Conservation (phyloP, 75 land plant species). For the Cryptomeria japonica region DNA sequence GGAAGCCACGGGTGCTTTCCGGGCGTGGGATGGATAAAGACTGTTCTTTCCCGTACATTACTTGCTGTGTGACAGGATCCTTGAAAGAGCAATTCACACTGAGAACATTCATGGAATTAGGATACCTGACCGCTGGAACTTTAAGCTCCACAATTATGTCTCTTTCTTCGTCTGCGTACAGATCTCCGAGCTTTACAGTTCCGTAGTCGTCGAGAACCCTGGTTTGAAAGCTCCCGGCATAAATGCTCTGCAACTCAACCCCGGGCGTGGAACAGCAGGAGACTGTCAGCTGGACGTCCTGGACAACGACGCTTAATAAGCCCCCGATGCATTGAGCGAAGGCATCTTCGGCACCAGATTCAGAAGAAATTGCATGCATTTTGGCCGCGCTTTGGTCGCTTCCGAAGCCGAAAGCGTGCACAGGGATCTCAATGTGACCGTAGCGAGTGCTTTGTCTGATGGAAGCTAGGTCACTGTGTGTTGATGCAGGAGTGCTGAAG, state of each 20-base stretch:
- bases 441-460: slow-evolving; percentile 6
- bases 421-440: slow-evolving; percentile 20
- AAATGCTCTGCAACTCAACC: slow-evolving; percentile 6
- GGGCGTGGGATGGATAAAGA: slow-evolving; percentile 22
- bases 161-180: slow-evolving; percentile 38
- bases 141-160: slow-evolving; percentile 25
- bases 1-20: slow-evolving; percentile 20
- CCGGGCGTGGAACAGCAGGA: slow-evolving; percentile 4
- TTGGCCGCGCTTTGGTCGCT: slow-evolving; percentile 13
- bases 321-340: slow-evolving; percentile 39
- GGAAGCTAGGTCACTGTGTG: not conserved
- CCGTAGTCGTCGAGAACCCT: slow-evolving; percentile 16
- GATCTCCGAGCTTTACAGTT: slow-evolving; percentile 26
- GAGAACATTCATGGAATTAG: slow-evolving; percentile 9
- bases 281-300: slow-evolving; percentile 22
- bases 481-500: not conserved
- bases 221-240: slow-evolving; percentile 21
- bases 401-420: slow-evolving; percentile 34
- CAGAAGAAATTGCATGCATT: slow-evolving; percentile 21
- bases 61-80: slow-evolving; percentile 21
- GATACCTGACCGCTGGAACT: slow-evolving; percentile 19
- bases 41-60: slow-evolving; percentile 11
- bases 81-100: slow-evolving; percentile 20
- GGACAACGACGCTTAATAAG: slow-evolving; percentile 30
- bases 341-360: slow-evolving; percentile 32